A percentile compares a stretch with the other conserved stretches of the same genome.
phyloP scores from a whole-genome alignment of 768 basidiomycete species.

The Termitomyces eurrhizus region DNA sequence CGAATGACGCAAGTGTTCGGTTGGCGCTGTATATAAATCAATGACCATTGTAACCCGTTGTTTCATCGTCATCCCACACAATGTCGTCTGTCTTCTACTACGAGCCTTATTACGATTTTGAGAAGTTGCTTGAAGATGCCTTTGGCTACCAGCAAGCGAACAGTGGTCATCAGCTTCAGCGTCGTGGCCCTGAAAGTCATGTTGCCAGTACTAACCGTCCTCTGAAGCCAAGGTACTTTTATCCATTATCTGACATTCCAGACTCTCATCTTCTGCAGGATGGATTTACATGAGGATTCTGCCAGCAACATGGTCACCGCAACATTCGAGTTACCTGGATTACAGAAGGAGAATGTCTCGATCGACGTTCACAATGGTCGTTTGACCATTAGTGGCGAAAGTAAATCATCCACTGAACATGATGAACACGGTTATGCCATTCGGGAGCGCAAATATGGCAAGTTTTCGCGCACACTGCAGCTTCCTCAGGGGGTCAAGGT shows the following conservation, averaged over 20 bases:
- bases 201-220: constrained; percentile 8
- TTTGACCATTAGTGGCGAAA: constrained; percentile 46
- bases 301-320: constrained; percentile 42
- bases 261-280: constrained; percentile 22
- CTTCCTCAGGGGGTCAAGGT: constrained; percentile 50
- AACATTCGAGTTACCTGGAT: constrained; percentile 52
- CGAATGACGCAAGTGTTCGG: constrained; percentile 5
- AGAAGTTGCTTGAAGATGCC: constrained; percentile 40
- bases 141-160: constrained; percentile 19
- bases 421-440: constrained; percentile 37
- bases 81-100: constrained; percentile 30
- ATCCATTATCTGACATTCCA: background rate
- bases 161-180: constrained; percentile 9
- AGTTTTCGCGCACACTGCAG: constrained; percentile 43
- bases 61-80: background rate
- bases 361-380: constrained; percentile 45
- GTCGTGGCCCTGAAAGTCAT: constrained; percentile 9
- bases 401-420: constrained; percentile 22
- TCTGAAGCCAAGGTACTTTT: constrained; percentile 20
- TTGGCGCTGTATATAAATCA: background rate
- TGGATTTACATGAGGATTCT: constrained; percentile 45
- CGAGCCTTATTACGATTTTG: constrained; percentile 41
- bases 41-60: background rate
- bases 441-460: constrained; percentile 45
- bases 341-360: constrained; percentile 43